Conservation (phyloP, 768 basidiomycete species). For the Auriscalpium vulgare region DNA sequence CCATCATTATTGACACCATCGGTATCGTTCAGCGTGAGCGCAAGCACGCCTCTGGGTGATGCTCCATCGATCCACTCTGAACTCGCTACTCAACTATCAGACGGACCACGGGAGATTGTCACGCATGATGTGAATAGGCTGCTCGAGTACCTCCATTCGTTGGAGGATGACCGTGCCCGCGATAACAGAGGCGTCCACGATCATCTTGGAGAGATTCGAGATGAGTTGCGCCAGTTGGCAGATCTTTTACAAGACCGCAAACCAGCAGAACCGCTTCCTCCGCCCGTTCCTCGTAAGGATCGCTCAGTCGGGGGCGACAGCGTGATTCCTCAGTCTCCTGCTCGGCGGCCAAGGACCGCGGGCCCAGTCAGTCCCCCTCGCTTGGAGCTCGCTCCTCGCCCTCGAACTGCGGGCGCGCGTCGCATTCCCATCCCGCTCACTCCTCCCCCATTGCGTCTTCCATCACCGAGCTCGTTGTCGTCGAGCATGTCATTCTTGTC, state of each 20-base stretch:
- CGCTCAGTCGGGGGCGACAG: constrained; percentile 24
- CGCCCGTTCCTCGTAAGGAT: constrained; percentile 24
- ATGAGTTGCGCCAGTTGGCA: constrained; percentile 54
- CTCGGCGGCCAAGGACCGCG: constrained; percentile 14
- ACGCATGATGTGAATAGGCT: constrained; percentile 47
- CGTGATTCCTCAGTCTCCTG: constrained; percentile 22
- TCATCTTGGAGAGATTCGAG: constrained; percentile 61
- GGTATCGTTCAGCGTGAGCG: constrained; percentile 38
- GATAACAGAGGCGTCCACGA: constrained; percentile 59
- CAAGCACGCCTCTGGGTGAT: constrained; percentile 40
- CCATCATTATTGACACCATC: constrained; percentile 31
- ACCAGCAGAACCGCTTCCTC: constrained; percentile 1
- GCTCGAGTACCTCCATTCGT: constrained; percentile 49
- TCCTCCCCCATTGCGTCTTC: constrained; percentile 35
- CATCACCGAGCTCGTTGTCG: constrained; percentile 31
- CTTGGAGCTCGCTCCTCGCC: constrained; percentile 2
- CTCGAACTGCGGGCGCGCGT: constrained; percentile 5
- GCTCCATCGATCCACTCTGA: constrained; percentile 40
- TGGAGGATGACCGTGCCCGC: constrained; percentile 53
- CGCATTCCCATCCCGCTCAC: constrained; percentile 29
- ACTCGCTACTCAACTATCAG: constrained; percentile 36
- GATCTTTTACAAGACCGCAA: constrained; percentile 20
- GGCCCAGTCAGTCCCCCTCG: constrained; percentile 3
- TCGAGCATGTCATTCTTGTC: constrained; percentile 39
- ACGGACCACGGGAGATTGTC: constrained; percentile 29